Conservation (phyloP, 1,284 basidiomycete species). For the Ustilago hordei region DNA sequence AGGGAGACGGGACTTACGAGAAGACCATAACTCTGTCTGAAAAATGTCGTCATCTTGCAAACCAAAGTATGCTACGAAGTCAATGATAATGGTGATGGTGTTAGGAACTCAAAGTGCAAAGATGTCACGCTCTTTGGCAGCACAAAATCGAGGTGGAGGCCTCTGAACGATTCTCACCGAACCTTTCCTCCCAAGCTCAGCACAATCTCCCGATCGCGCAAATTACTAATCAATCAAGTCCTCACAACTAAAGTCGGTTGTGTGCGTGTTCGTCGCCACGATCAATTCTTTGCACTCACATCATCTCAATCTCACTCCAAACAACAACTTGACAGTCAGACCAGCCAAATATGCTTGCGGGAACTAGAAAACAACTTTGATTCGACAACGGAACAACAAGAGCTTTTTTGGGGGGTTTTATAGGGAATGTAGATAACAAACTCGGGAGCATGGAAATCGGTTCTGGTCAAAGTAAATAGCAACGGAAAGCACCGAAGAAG, state of each 20-base stretch:
- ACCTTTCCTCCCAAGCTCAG: not conserved
- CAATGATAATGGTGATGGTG: slow-evolving; percentile 3
- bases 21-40: slow-evolving; percentile 21
- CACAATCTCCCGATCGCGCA: slow-evolving; percentile 1
- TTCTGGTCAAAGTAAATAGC: slow-evolving; percentile 28
- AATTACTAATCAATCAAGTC: slow-evolving; percentile 1
- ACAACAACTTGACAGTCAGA: not conserved
- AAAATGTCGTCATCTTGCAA: slow-evolving; percentile 20
- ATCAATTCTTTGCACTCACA: not conserved
- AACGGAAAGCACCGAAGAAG: slow-evolving; percentile 10
- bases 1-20: slow-evolving; percentile 16
- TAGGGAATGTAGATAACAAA: not conserved
- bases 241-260: not conserved
- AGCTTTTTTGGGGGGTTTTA: slow-evolving; percentile 15
- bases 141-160: slow-evolving; percentile 8
- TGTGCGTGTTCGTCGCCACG: not conserved
- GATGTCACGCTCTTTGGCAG: not conserved
- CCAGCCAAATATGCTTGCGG: not conserved
- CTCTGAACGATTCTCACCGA: slow-evolving; percentile 8
- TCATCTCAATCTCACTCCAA: not conserved
- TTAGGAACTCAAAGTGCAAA: not conserved
- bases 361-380: not conserved
- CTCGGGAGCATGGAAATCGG: slow-evolving; percentile 29
- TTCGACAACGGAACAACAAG: slow-evolving; percentile 15
- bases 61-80: not conserved